Conservation (phyloP, 495 filamentous ascomycete genomes). For the Penicillium soppii region DNA sequence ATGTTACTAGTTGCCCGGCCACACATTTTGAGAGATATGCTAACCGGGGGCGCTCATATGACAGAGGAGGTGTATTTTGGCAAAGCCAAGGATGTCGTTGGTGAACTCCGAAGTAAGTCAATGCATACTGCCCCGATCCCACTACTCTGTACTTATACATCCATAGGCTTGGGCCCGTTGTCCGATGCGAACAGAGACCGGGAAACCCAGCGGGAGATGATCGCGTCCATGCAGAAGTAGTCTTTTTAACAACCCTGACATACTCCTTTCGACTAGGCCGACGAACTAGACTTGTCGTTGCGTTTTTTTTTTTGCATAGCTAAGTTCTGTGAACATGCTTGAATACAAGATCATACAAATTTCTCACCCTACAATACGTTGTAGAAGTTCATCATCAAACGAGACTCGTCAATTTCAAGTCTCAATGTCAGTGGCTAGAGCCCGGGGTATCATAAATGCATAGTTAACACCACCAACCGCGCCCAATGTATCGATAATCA, state of each 20-base stretch:
- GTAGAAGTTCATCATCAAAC: neutral
- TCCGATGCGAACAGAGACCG: slow-evolving; percentile 84
- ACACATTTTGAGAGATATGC: slow-evolving; percentile 6
- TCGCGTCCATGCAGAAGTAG: slow-evolving; percentile 52
- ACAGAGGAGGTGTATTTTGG: slow-evolving; percentile 97
- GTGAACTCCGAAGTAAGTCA: slow-evolving; percentile 81
- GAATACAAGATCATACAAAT: slow-evolving; percentile 9
- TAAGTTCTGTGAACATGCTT: slow-evolving; percentile 18
- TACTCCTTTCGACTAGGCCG: slow-evolving; percentile 10
- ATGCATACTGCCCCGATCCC: neutral
- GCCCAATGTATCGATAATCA: neutral
- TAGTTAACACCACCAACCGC: neutral
- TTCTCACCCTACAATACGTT: neutral
- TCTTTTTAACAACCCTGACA: slow-evolving; percentile 1
- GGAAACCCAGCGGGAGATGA: slow-evolving; percentile 88
- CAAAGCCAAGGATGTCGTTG: slow-evolving; percentile 99
- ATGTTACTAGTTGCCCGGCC: slow-evolving; percentile 23
- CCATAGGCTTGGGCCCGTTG: slow-evolving; percentile 67
- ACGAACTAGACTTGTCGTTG: slow-evolving; percentile 11
- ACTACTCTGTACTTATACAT: slow-evolving; percentile 1
- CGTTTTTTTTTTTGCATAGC: slow-evolving; percentile 20
- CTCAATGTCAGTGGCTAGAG: neutral
- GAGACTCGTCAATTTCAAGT: neutral
- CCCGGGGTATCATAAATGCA: slow-evolving; percentile 36
- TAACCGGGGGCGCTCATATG: neutral